A percentile compares a stretch with the other conserved stretches of the same genome.
Conservation (phyloP, 2,329 filamentous ascomycete species). For the Periconia sp. region DNA sequence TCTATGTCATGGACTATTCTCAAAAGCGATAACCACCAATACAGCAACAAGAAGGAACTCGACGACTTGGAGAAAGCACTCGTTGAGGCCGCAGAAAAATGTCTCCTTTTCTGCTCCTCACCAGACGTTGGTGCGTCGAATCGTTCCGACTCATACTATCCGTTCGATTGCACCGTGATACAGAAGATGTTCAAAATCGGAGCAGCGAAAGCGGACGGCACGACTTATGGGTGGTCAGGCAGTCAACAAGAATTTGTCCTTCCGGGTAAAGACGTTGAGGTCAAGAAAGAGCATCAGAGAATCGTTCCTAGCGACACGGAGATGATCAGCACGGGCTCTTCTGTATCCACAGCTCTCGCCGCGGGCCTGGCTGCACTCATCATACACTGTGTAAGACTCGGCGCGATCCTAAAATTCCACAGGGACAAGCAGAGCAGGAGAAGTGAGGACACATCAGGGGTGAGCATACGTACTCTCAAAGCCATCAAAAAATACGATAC, state of each 20-base stretch:
- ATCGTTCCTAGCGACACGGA: neutral
- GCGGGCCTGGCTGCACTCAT: neutral
- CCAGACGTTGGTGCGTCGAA: neutral
- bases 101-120: neutral
- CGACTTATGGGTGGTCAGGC: neutral
- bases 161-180: neutral
- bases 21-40: neutral
- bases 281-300: neutral
- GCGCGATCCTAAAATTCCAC: neutral
- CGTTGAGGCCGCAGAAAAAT: neutral
- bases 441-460: neutral
- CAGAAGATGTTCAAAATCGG: neutral
- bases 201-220: neutral
- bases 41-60: neutral
- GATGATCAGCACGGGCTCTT: neutral
- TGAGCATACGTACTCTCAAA: no score
- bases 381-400: neutral
- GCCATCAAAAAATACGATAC: neutral
- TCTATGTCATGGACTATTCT: neutral
- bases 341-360: neutral
- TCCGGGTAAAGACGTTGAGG: neutral
- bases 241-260: neutral
- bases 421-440: neutral
- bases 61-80: neutral
- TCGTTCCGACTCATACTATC: neutral